These are phyloP conservation scores for Lentinula guzmanii DNA, from an alignment of 768 basidiomycete species.

Conservation along the genomic window DNA sequence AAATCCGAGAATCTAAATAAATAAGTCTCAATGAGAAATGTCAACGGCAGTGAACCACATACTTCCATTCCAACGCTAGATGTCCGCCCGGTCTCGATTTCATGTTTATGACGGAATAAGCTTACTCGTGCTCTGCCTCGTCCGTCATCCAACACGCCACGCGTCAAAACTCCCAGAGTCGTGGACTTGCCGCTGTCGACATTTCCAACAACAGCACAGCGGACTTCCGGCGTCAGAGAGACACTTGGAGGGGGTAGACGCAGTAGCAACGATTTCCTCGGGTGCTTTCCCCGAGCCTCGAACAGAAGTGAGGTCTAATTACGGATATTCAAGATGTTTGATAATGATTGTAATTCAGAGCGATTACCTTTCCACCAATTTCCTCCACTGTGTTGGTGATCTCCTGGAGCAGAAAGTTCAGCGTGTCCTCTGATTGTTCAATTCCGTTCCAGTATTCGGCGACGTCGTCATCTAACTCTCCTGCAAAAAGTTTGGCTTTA, in stretches of 20 bases:
- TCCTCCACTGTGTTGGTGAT: constrained; percentile 58
- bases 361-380: constrained; percentile 68
- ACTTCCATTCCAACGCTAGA: constrained; percentile 98
- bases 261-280: constrained; percentile 56
- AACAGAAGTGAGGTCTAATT: constrained; percentile 53
- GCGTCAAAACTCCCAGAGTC: constrained; percentile 90
- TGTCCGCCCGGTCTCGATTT: constrained; percentile 92
- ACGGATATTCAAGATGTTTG: neutral
- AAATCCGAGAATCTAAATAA: constrained; percentile 78
- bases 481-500: constrained; percentile 46
- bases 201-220: constrained; percentile 95
- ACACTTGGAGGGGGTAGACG: constrained; percentile 74
- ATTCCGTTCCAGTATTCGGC: constrained; percentile 51
- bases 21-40: neutral
- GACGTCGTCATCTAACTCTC: constrained; percentile 38
- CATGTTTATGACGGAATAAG: constrained; percentile 95
- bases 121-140: constrained; percentile 79
- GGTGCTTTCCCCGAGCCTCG: constrained; percentile 35
- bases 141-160: constrained; percentile 82
- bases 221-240: constrained; percentile 80
- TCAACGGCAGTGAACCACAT: constrained; percentile 11
- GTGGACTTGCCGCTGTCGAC: constrained; percentile 94
- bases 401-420: constrained; percentile 37
- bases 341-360: neutral
- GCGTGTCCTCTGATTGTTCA: constrained; percentile 42